These are phyloP conservation scores for Lasiodiplodia sp. DNA, from an alignment of 2,329 filamentous ascomycete species.

Conservation along the genomic window DNA sequence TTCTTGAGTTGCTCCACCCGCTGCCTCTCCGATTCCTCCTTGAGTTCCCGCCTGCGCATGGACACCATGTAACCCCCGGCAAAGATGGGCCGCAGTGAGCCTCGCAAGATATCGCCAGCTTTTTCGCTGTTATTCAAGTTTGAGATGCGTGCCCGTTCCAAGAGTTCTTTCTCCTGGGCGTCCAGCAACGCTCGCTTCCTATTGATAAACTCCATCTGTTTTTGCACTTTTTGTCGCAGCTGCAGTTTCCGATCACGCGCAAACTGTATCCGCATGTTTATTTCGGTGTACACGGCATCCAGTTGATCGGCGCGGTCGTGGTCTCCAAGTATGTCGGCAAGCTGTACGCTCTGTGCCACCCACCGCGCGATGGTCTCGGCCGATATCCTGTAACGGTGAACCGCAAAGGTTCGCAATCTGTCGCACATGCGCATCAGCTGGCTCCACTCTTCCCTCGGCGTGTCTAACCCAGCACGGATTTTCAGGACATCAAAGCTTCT, in stretches of 20 bases:
- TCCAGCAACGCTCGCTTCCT: background rate
- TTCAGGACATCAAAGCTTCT: background rate
- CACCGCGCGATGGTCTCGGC: background rate
- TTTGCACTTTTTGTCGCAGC: too few relatives aligned
- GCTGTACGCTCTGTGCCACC: background rate
- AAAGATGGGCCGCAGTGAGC: background rate
- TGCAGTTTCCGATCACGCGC: too few relatives aligned
- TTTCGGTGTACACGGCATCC: background rate
- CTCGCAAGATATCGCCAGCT: background rate
- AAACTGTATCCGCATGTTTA: background rate
- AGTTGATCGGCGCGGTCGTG: background rate
- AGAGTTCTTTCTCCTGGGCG: background rate
- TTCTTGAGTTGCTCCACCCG: background rate
- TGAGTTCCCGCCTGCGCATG: background rate
- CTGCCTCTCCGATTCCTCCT: background rate
- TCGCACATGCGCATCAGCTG: background rate
- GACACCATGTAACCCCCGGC: background rate
- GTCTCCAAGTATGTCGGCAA: background rate
- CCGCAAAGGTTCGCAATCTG: background rate
- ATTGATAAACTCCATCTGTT: background rate
- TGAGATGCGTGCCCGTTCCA: too few relatives aligned
- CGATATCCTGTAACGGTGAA: background rate
- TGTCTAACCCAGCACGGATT: background rate
- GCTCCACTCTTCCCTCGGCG: background rate
- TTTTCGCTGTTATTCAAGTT: too few relatives aligned